Base-by-base conservation (phyloP, 768 basidiomycete genomes). In the Nidularia sp. region DNA sequence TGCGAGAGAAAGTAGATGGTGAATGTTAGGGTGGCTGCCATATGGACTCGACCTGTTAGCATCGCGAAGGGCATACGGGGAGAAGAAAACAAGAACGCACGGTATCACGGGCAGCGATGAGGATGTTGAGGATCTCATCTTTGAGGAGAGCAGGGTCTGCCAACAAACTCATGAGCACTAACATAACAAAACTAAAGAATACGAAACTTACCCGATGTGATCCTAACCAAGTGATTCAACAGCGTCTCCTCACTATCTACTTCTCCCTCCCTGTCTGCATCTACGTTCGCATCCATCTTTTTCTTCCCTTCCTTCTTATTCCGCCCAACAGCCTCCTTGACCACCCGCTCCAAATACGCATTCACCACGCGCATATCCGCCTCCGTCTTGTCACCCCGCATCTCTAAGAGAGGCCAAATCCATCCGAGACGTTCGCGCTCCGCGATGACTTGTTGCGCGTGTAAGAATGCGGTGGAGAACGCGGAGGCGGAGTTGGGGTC, bases 291-390 rank as follows among this genome's bases (percentile, higher is more conserved):
- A 9, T 45, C 46, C 50, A 43, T 56, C 41, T 56, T 53, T 13
- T 52, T 53, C 34, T 42, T 31, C 32, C 58, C 25, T 2, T 29
- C 50, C 47, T 56, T 62, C 32, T 65, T 60, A 64, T 72, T 71
- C 52, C 57, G 56, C 33, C 49, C 34, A 13, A 83, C 60, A 6
- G 73, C 73, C 33, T 75, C 66, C 34, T 64, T 60, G 9, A 82
- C 54, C 12, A 83, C 74, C 0, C 79, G 80, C 7, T 78, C 72
- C 31, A 82, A 68, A 56, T 78, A 76, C n/a, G 65, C 64, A 43
- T 70, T 61, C 42, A 83, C 76, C 13, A 73, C 65, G 46, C 67
- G 63, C 65, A 72, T 69, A 5, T 68, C 65, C 12, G 67, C 55
- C 56, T 67, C 60, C 5, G 75, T 66, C 12, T 61, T 59, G 57